phyloP scores from a whole-genome alignment of 78 protist species.

The Ministeria vibrans region DNA sequence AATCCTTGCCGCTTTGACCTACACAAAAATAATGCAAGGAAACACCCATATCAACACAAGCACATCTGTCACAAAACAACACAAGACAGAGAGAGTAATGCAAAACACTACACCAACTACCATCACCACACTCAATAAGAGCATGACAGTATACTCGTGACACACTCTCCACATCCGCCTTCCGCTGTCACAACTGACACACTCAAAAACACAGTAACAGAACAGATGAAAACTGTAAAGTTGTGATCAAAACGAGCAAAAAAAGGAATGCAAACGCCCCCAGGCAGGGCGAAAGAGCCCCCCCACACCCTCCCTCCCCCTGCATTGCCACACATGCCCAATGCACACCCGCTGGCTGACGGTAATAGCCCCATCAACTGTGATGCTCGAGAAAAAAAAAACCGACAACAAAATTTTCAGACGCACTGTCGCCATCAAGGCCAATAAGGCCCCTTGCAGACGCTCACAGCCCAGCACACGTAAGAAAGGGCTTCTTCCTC shows the following conservation, averaged over 20 bases:
- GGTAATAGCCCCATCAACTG: no score
- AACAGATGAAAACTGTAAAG: background rate
- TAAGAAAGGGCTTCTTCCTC: background rate
- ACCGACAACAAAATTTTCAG: no score
- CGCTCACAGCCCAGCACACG: no score
- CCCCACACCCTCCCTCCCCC: background rate
- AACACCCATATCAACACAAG: background rate
- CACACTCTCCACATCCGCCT: background rate
- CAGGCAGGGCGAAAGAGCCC: background rate
- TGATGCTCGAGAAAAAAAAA: no score
- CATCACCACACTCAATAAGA: background rate
- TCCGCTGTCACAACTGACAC: background rate
- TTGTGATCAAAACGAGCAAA: background rate
- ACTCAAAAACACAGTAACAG: background rate
- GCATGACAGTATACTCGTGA: background rate
- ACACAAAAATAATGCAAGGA: no score
- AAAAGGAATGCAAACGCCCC: background rate
- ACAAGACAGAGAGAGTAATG: background rate
- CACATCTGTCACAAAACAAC: background rate
- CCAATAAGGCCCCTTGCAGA: no score
- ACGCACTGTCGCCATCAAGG: no score
- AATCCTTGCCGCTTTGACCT: background rate
- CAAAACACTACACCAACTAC: background rate
- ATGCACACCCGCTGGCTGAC: no score
- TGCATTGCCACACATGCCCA: background rate